Percentiles rank a stretch among this genome's conserved stretches.
These are phyloP conservation scores for Pilobolus umbonatus DNA, from an alignment of 192 early-diverging fungal species.

Conservation along the genomic window DNA sequence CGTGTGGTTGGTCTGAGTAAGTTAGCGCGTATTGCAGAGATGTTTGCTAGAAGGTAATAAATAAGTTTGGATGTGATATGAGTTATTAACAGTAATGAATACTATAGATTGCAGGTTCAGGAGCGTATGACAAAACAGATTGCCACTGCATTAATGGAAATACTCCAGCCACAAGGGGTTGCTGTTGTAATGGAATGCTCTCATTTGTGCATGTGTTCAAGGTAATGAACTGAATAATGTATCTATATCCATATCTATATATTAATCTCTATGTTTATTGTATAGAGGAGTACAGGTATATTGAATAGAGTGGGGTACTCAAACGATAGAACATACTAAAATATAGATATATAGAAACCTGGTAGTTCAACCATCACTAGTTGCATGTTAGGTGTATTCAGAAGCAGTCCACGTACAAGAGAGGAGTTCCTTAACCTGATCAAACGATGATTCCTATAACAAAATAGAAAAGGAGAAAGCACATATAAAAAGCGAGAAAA, in stretches of 20 bases:
- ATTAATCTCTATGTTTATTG: background rate
- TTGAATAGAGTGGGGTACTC: conserved; percentile 12
- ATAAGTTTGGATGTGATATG: background rate
- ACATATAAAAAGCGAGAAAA: background rate
- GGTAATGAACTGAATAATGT: conserved; percentile 5
- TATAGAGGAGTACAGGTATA: conserved; percentile 17
- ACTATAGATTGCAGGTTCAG: conserved; percentile 84
- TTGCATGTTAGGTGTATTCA: conserved; percentile 93
- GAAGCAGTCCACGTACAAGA: conserved; percentile 84
- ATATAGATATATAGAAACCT: conserved; percentile 64
- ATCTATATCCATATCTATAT: background rate
- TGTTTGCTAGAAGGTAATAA: conserved; percentile 74
- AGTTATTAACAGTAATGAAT: background rate
- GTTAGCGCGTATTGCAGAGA: conserved; percentile 96
- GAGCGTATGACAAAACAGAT: conserved; percentile 98
- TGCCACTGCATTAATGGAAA: conserved; percentile 83
- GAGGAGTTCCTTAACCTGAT: conserved; percentile 94
- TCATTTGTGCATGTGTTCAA: conserved; percentile 47
- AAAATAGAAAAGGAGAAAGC: background rate
- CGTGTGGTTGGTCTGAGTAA: conserved; percentile 95
- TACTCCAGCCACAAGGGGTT: conserved; percentile 92
- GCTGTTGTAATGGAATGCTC: conserved; percentile 96
- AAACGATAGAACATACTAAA: background rate
- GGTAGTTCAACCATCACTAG: conserved; percentile 92
- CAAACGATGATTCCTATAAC: conserved; percentile 25